Conservation (phyloP, 2,329 filamentous ascomycete species). For the Tolypocladium tropicale region DNA sequence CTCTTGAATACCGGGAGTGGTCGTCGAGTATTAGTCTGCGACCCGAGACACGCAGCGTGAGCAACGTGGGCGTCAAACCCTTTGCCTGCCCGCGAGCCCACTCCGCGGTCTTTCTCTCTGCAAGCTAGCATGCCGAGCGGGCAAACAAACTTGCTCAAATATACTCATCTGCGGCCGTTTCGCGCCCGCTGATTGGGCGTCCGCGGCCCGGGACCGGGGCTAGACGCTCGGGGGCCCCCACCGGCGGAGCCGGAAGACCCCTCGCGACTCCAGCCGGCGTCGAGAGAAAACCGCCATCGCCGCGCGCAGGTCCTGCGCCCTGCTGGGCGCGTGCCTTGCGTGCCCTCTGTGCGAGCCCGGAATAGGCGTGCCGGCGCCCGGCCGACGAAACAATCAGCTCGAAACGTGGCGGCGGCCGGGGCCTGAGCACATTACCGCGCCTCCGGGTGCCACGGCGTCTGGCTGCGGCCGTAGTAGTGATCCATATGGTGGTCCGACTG, state of each 20-base stretch:
- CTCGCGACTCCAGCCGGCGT: background rate
- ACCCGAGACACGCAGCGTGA: background rate
- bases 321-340: background rate
- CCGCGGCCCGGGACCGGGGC: background rate
- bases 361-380: background rate
- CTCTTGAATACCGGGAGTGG: too few species aligned
- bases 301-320: background rate
- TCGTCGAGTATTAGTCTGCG: too few species aligned
- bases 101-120: too few species aligned
- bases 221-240: background rate
- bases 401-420: background rate
- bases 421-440: background rate
- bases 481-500: too few species aligned
- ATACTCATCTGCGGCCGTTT: slow-evolving; percentile 14
- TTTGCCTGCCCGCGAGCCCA: too few species aligned
- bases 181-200: slow-evolving; percentile 6
- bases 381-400: background rate
- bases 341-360: too few species aligned
- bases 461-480: too few species aligned
- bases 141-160: slow-evolving; percentile 23
- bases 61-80: background rate
- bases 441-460: background rate
- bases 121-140: background rate
- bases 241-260: background rate
- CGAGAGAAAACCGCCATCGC: background rate